phyloP scores from a whole-genome alignment of 345 rosid species.

The Hibiscus mutabilis region DNA sequence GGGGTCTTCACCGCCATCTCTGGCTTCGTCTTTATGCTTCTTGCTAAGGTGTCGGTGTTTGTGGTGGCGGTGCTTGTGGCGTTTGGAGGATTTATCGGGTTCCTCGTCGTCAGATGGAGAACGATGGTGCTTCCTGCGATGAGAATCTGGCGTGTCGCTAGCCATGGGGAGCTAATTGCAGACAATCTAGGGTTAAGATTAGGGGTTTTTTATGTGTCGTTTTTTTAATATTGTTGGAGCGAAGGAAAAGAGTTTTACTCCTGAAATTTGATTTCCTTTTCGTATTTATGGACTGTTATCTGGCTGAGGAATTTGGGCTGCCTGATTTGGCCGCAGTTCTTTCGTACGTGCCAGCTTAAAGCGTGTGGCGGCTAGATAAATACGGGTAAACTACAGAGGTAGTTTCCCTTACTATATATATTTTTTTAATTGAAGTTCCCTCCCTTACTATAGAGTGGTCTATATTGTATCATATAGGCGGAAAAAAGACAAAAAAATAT shows the following conservation, averaged over 20 bases:
- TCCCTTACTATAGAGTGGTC: too few species aligned
- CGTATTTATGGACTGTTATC: background rate
- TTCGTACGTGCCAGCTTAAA: background rate
- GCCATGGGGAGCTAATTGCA: constrained; percentile 32
- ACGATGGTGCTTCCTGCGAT: constrained; percentile 65
- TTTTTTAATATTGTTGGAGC: background rate
- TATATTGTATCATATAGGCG: too few species aligned
- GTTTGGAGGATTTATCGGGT: constrained; percentile 56
- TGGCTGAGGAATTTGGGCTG: background rate
- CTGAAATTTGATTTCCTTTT: background rate
- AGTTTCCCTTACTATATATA: too few species aligned
- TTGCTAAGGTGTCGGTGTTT: constrained; percentile 56
- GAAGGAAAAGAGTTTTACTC: background rate
- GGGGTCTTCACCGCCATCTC: constrained; percentile 23
- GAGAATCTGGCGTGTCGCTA: constrained; percentile 46
- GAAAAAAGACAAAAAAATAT: too few species aligned
- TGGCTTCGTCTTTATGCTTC: constrained; percentile 45
- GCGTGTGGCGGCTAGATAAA: background rate
- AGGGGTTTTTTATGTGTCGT: constrained; percentile 3
- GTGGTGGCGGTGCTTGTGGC: constrained; percentile 73
- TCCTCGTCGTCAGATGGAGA: constrained; percentile 47
- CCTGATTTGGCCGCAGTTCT: background rate
- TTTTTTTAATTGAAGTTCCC: too few species aligned
- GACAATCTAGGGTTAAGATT: constrained; percentile 36
- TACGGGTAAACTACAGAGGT: too few species aligned